Evolutionary conservation across 2,329 filamentous ascomycete species (phyloP), one percentile per base, ranked within the genome.

Genomic region (Beauveria pseudobassiana): DNA sequence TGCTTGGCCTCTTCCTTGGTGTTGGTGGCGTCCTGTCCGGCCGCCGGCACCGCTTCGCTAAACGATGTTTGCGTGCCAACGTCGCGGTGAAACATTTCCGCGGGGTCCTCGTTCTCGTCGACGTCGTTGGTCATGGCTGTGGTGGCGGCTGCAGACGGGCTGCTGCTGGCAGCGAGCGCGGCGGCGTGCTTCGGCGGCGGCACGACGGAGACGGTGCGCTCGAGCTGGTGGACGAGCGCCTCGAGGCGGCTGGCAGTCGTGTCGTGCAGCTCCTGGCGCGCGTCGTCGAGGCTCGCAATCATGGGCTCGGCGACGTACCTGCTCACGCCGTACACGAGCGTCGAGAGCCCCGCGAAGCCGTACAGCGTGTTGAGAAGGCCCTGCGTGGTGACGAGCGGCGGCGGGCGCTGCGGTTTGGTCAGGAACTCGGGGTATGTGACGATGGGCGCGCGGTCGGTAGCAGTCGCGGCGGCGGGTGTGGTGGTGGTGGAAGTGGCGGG

Each of bases 11-110:
- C 63, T 16, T 24, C 18, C 3, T 54, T 38, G 12, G 12, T 5
- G 1, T 38, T 38, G 34, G 34, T 6, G 34, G 34, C 12, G 12
- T 14, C 18, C 18, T 51, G n/a, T 0, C 14, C 46, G 10, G 46
- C 16, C 18, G 14, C n/a, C 26, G 49, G 3, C 26, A 28, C 14
- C 18, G 57, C 62, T 1, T 66, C 57, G 57, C 71, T 67, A 51
- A 69, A 68, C 24, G 85, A 86, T 0, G 90, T 95, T 73, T 95
- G 90, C 1, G 90, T 89, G 65, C 89, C 89, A 63, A 91, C 82
- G 70, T 95, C 90, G 51, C 89, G 85, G 72, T 93, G 89, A 74
- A 91, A 95, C 64, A 93, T 82, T 73, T 93, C 90, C 1, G 87
- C 86, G 1, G 90, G 90, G 67, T 88, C 86, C 64, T 83, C 82